phyloP scores from a whole-genome alignment of 371 early-diverging fungal species.

The Antonospora locustae region DNA sequence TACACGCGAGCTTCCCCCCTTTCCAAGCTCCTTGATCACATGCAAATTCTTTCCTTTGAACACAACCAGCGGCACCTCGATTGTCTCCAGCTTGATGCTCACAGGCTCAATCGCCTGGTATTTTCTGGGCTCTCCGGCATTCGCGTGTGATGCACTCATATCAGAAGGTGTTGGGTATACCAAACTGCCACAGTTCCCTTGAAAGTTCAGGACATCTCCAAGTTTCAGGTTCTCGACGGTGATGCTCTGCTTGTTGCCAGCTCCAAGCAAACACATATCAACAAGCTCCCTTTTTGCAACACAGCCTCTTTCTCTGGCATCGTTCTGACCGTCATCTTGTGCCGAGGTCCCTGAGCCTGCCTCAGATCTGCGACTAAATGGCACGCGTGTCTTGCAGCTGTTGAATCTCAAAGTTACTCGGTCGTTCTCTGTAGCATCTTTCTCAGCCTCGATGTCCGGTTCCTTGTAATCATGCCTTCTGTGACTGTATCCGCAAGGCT shows the following conservation, averaged over 20 bases:
- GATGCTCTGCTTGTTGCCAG: not conserved
- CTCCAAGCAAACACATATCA: not conserved
- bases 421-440: too few species aligned
- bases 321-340: conserved; percentile 16
- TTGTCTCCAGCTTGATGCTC: not conserved
- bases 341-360: conserved; percentile 7
- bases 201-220: conserved; percentile 7
- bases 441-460: not conserved
- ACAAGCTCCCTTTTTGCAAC: not conserved
- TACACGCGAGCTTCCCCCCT: conserved; percentile 73
- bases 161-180: not conserved
- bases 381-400: too few species aligned
- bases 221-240: not conserved
- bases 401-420: too few species aligned
- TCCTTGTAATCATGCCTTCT: conserved; percentile 1
- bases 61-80: conserved; percentile 17
- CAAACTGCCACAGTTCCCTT: not conserved
- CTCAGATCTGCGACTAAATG: too few species aligned
- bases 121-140: conserved; percentile 3
- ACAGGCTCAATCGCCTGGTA: conserved; percentile 20
- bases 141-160: conserved; percentile 2
- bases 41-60: conserved; percentile 39
- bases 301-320: conserved; percentile 4
- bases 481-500: conserved; percentile 1
- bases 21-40: conserved; percentile 58